Evolutionary conservation across 129 eudicot species (phyloP).

Genomic region (Silybum marianum): DNA sequence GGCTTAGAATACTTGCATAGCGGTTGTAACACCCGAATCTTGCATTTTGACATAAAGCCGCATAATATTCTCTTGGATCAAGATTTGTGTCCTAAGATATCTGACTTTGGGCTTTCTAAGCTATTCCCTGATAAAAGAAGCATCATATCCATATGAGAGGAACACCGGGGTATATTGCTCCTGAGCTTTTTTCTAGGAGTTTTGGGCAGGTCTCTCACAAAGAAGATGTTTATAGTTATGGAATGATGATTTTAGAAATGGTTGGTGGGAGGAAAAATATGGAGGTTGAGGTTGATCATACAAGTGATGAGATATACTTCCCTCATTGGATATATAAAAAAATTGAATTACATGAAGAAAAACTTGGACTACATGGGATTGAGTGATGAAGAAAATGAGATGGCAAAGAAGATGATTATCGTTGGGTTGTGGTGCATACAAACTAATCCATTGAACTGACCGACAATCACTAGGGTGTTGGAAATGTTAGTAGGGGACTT

Average conservation of each 20-base stretch:
- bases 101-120: conserved; percentile 38
- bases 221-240: conserved; percentile 47
- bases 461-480: conserved; percentile 38
- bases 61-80: conserved; percentile 32
- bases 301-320: conserved; percentile 43
- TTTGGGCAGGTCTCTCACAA: conserved; percentile 38
- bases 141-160: conserved; percentile 32
- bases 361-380: conserved; percentile 19
- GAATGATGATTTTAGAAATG: conserved; percentile 51
- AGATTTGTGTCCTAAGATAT: conserved; percentile 38
- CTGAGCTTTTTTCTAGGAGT: conserved; percentile 32
- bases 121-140: conserved; percentile 18
- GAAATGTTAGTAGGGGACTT: conserved; percentile 48
- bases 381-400: conserved; percentile 18
- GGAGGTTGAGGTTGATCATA: conserved; percentile 15
- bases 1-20: conserved; percentile 37
- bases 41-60: conserved; percentile 49
- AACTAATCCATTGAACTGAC: conserved; percentile 30
- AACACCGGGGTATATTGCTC: conserved; percentile 42
- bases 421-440: conserved; percentile 61
- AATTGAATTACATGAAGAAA: conserved; percentile 9
- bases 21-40: conserved; percentile 34
- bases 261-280: conserved; percentile 41
- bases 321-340: conserved; percentile 42
- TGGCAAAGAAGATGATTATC: conserved; percentile 39